Base-by-base conservation (phyloP, 2,329 filamentous ascomycete species). In the Annulohypoxylon truncatum region DNA sequence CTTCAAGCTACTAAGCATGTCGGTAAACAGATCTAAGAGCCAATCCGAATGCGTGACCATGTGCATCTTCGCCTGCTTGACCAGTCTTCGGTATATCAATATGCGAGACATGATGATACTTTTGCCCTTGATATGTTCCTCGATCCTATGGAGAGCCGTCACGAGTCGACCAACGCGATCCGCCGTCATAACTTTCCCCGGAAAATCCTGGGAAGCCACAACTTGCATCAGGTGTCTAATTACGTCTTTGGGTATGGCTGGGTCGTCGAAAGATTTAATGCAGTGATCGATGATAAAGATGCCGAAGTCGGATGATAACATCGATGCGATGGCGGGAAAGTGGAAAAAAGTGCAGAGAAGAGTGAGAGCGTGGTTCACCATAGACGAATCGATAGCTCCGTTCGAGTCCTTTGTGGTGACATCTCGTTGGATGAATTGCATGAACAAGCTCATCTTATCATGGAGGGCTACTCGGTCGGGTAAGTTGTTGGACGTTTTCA, bases 361-460 rank as follows among this genome's bases (percentile, higher is more conserved):
- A 64, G 89, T 92, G 56, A 97, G 82, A 2, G 94, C 91, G 71
- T 96, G 91, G 55, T 90, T 90, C 50, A 90, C 85, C 10, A 98
- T 84, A 46, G 90, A 90, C 1, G 86, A 85, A 73, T 97, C 92
- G 60, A 81, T 81, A 47, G 76, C 79, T 53, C 87, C 85, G 63
- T 85, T 81, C 4, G 84, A 76, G 33, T 85, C 83, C 69, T 87
- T 89, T 9, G 88, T 84, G 5, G 84, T 86, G 22, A 97, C 84
- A 76, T 99, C 96, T 64, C 94, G 87, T 73, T 91, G 89, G 59
- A 98, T 93, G 75, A 94, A 97, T 64, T 93, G 90, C 70, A 89
- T 88, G 63, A 98, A 85, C 2, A 92, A 80, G 9, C 86, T 85
- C 84, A 97, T 90, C 78, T 96, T 96, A 53, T 88, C 87, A 61